Evolutionary conservation across 1,139 yeast species (phyloP).

Genomic region (Barnettozyma hawaiiensis): DNA sequence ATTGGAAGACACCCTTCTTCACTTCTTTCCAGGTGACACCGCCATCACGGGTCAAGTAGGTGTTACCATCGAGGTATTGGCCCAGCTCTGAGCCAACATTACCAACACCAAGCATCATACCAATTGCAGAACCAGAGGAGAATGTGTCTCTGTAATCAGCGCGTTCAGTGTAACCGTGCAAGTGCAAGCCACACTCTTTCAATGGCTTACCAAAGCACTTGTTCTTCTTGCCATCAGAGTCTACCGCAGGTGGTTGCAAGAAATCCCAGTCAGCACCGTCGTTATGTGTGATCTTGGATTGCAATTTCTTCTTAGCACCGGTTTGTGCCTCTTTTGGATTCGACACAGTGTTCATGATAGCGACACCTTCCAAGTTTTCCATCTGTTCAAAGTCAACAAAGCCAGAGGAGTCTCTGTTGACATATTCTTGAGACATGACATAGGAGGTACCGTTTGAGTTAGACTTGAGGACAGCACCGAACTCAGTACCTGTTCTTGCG

Average conservation of each 20-base stretch:
- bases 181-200: constrained; percentile 67
- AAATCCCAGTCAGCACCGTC: constrained; percentile 92
- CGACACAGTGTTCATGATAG: constrained; percentile 63
- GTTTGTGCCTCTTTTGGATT: constrained; percentile 43
- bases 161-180: constrained; percentile 91
- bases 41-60: constrained; percentile 81
- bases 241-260: constrained; percentile 62
- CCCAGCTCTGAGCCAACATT: constrained; percentile 69
- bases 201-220: constrained; percentile 51
- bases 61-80: constrained; percentile 48
- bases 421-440: constrained; percentile 60
- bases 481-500: constrained; percentile 49
- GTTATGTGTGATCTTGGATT: constrained; percentile 74
- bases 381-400: constrained; percentile 87
- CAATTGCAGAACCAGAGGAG: constrained; percentile 86
- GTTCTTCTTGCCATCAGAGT: constrained; percentile 55
- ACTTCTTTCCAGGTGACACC: constrained; percentile 88
- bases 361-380: constrained; percentile 81
- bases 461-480: constrained; percentile 85
- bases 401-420: constrained; percentile 68
- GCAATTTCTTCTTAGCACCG: constrained; percentile 47
- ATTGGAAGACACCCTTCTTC: constrained; percentile 67
- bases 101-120: constrained; percentile 84
- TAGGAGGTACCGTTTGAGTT: constrained; percentile 93
- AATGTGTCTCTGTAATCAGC: constrained; percentile 77